A percentile compares a stretch with the other conserved stretches of the same genome.
These are phyloP conservation scores for Arabidopsis arenosa DNA, from an alignment of 345 rosid genomes.

Conservation along the genomic window DNA sequence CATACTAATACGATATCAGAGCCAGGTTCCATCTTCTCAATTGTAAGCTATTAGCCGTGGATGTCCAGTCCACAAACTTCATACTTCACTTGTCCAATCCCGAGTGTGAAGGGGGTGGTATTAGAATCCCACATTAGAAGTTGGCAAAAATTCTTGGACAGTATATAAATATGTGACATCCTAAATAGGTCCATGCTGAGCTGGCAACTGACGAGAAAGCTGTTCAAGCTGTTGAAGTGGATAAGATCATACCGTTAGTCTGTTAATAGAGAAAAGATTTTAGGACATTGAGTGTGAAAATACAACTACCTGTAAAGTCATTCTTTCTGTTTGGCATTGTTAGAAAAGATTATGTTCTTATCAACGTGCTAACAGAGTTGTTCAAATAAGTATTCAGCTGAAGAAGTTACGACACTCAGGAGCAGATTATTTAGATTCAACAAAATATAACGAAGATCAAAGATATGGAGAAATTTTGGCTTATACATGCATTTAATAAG, in stretches of 20 bases:
- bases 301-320: not conserved
- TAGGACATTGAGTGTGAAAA: not conserved
- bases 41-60: not conserved
- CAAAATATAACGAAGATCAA: not conserved
- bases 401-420: not conserved
- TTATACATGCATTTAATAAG: not conserved
- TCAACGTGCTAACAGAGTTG: no score
- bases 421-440: not conserved
- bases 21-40: not conserved
- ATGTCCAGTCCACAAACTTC: not conserved
- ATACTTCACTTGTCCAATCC: no score
- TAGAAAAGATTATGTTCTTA: no score
- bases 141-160: no score
- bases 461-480: not conserved
- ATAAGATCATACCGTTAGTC: no score
- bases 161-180: no score
- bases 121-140: not conserved
- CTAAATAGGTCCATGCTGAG: no score
- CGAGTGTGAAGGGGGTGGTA: not conserved
- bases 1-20: no score
- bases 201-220: no score
- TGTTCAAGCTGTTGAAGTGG: no score
- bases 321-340: not conserved
- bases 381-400: no score
- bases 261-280: no score